Conservation (phyloP, 441 rosid genomes). For the Pelargonium myrrhifolium region DNA sequence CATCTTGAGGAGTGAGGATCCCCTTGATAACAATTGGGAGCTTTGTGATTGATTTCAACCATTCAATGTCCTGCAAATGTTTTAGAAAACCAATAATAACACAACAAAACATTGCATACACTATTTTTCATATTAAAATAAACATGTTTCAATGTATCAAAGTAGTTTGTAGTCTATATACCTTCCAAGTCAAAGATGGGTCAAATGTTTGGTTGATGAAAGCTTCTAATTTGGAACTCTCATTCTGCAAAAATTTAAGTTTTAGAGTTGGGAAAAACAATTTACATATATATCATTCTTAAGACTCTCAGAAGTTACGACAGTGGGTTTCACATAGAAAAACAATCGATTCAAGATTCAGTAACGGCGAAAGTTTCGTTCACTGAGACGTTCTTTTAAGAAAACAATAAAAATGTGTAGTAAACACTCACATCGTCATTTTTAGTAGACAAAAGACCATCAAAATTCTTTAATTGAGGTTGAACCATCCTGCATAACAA, state of each 20-base stretch:
- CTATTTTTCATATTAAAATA: too few relatives aligned
- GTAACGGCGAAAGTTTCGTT: too few relatives aligned
- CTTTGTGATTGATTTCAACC: constrained; percentile 54
- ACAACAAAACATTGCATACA: background rate
- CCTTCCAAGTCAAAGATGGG: background rate
- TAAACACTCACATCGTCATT: constrained; percentile 42
- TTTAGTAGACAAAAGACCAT: constrained; percentile 47
- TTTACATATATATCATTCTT: too few relatives aligned
- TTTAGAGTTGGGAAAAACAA: too few relatives aligned
- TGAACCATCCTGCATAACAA: constrained; percentile 46
- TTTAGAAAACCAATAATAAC: background rate
- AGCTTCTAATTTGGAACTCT: background rate
- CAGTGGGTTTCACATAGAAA: too few relatives aligned
- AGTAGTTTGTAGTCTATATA: background rate
- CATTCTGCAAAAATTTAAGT: background rate
- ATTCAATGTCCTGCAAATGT: constrained; percentile 41
- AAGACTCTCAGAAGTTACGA: too few relatives aligned
- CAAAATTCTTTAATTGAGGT: constrained; percentile 83
- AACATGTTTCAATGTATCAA: background rate
- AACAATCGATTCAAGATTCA: too few relatives aligned
- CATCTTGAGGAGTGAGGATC: constrained; percentile 78
- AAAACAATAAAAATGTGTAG: background rate
- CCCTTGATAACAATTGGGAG: constrained; percentile 76
- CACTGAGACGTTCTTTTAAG: too few relatives aligned
- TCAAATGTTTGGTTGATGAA: background rate